phyloP scores from a whole-genome alignment of 371 early-diverging fungal species.

The Apophysomyces variabilis region DNA sequence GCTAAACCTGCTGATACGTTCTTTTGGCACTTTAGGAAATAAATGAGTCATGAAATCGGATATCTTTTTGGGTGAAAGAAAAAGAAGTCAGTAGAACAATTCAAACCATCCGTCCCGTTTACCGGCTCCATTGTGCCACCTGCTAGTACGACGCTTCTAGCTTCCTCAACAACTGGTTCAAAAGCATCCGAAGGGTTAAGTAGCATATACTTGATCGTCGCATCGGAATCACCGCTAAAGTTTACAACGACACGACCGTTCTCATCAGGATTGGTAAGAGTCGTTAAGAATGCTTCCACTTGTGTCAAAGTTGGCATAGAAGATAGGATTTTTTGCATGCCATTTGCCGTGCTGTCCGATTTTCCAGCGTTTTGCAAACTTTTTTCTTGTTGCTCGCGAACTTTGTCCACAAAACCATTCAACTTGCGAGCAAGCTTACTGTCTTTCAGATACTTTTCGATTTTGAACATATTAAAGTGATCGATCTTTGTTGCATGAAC shows the following conservation, averaged over 20 bases:
- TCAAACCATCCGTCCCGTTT: conserved; percentile 23
- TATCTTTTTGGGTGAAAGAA: conserved; percentile 20
- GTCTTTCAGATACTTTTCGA: conserved; percentile 70
- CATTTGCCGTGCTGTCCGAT: neutral
- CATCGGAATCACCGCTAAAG: conserved; percentile 14
- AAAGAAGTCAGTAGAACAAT: neutral
- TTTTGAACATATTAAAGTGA: conserved; percentile 86
- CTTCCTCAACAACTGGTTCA: conserved; percentile 76
- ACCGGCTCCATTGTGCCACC: conserved; percentile 98
- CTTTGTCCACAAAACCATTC: conserved; percentile 58
- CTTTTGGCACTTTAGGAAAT: conserved; percentile 51
- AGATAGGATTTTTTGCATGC: conserved; percentile 8
- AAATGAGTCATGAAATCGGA: conserved; percentile 55
- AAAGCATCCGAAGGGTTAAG: conserved; percentile 90
- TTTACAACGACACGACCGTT: conserved; percentile 74
- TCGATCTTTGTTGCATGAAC: conserved; percentile 72
- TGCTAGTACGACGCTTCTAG: conserved; percentile 86
- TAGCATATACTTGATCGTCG: conserved; percentile 70
- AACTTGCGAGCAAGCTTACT: conserved; percentile 80
- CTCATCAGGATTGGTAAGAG: conserved; percentile 64
- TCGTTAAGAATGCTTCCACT: conserved; percentile 63
- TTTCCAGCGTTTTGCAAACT: conserved; percentile 17
- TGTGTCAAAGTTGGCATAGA: conserved; percentile 53
- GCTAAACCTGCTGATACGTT: conserved; percentile 64
- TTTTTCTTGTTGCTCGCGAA: conserved; percentile 45